Percentiles rank a stretch among this genome's conserved stretches.
phyloP scores from a whole-genome alignment of 139 green algal species.

The Astrephomene gubernaculifera region DNA sequence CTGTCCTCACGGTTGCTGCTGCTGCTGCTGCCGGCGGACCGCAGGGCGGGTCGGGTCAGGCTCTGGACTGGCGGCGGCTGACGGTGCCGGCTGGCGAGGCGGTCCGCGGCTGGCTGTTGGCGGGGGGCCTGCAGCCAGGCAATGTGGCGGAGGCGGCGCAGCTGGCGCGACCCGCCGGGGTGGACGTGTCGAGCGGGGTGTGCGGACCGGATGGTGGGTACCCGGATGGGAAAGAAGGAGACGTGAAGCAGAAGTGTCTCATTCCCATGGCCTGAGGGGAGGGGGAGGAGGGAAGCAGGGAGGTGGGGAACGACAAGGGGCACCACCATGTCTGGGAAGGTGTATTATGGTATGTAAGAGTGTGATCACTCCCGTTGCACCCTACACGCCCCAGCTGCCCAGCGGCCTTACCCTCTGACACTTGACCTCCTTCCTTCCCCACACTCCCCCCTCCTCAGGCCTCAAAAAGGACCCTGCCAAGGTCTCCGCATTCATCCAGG shows the following conservation, averaged over 20 bases:
- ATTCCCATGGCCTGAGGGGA: background rate
- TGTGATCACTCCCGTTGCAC: background rate
- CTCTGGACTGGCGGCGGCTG: constrained; percentile 73
- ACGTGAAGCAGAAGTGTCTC: no score
- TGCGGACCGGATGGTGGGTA: constrained; percentile 69
- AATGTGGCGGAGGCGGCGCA: constrained; percentile 81
- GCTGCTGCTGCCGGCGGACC: background rate
- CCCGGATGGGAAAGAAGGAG: background rate
- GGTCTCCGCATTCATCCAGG: constrained; percentile 53
- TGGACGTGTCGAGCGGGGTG: constrained; percentile 90
- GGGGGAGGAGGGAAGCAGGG: background rate
- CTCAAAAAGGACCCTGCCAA: constrained; percentile 62
- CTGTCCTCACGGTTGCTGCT: no score
- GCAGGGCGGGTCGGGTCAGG: constrained; percentile 77
- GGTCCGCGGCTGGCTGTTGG: constrained; percentile 80
- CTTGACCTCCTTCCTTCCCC: no score
- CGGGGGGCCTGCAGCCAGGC: constrained; percentile 75
- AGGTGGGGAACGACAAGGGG: background rate
- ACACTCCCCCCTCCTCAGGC: constrained; percentile 19
- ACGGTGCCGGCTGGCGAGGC: constrained; percentile 36
- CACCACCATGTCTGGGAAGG: background rate
- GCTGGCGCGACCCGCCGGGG: constrained; percentile 63
- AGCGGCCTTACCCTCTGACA: background rate
- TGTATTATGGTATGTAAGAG: background rate
- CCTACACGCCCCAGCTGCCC: background rate